Base-by-base conservation (phyloP, 352 stramenopile species). In the Sclerospora graminicola region DNA sequence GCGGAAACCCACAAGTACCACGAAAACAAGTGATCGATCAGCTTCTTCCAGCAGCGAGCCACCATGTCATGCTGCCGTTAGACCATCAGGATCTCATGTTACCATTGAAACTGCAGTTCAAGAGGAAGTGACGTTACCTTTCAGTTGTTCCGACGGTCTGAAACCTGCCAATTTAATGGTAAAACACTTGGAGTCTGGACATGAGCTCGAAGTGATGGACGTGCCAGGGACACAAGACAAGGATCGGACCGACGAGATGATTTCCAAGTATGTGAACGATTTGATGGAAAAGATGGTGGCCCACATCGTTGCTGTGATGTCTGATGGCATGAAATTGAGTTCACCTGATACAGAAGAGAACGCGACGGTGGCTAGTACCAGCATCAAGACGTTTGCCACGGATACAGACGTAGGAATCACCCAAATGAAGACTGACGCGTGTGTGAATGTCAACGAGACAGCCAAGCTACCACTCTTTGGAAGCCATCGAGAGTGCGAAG, bases 401-500 rank as follows among this genome's bases (percentile, higher is more conserved):
- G 21, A 24, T 13, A 8, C 29, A 9, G 18, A 48, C 44, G 16
- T 32, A 2, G 13, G 39, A 51, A 21, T 24, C 26, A 19, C 49
- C 28, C 32, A 4, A 4, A 20, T 26, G 8, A 54, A 34, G 20
- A 6, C 35, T 4, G 18, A 43, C 13, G 5, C 27, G n/a, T 20
- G 7, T 27, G n/a, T 29, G 18, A 4, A 32, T 36, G 34, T n/a
- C 13, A 9, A 30, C 11, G n/a, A 20, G 14, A n/a, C 23, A 23
- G 5, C 33, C 19, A 14, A 36, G 7, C 24, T 54, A 31, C 45
- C 54, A 10, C 41, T 78, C 14, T 71, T 77, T 32, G 63, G 66
- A n/a, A 75, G 55, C 23, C 55, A 64, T 10, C 13, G 53, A 1
- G 36, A 66, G 26, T 54, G 47, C 16, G 66, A 80, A 69, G 66